Evolutionary conservation across 495 filamentous ascomycete genomes (phyloP).

Genomic region (Penicillium taxi): DNA sequence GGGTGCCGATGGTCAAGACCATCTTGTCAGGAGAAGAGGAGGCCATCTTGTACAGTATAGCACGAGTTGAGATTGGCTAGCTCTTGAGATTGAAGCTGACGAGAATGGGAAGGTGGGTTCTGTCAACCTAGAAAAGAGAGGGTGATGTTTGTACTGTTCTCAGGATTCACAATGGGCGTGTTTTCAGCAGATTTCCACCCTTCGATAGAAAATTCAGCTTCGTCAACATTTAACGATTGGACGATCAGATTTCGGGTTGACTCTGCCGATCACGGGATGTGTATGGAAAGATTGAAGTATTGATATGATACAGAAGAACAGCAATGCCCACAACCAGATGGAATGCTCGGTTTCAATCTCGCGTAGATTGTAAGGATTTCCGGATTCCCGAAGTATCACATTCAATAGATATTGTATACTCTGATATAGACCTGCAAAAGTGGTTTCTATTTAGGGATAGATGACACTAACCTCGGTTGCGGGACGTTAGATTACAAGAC

Average conservation of each 20-base stretch:
- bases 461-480: conserved; percentile 34
- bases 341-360: too few species aligned
- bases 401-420: not conserved
- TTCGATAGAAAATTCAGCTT: not conserved
- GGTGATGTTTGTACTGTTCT: conserved; percentile 15
- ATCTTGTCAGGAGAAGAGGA: conserved; percentile 24
- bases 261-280: not conserved
- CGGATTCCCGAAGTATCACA: not conserved
- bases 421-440: conserved; percentile 3
- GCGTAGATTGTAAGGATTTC: not conserved
- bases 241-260: not conserved
- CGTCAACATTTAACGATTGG: not conserved
- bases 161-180: conserved; percentile 8
- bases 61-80: conserved; percentile 1
- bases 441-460: conserved; percentile 3
- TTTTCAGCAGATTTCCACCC: not conserved
- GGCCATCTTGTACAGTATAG: conserved; percentile 12
- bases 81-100: not conserved
- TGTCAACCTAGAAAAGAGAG: conserved; percentile 4
- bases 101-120: conserved; percentile 11
- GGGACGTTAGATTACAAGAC: conserved; percentile 24
- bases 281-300: not conserved
- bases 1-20: conserved; percentile 69
- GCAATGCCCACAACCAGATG: not conserved
- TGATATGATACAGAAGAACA: not conserved